phyloP scores from a whole-genome alignment of 176 grass and related monocot genomes.

The Dactylis glomerata region DNA sequence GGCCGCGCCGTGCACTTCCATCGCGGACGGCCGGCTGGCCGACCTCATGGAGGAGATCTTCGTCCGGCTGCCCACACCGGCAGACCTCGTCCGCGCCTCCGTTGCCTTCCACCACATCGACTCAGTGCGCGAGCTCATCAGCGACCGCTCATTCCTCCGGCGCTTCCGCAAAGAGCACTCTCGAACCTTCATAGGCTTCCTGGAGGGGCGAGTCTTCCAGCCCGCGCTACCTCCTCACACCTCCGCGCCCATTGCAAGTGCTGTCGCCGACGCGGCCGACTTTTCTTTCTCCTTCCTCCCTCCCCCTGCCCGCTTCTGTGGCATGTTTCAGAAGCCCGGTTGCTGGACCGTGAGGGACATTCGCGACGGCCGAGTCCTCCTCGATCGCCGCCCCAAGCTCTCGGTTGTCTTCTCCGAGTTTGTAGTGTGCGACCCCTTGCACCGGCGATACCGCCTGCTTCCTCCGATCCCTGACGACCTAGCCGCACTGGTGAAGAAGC shows the following conservation, averaged over 20 bases:
- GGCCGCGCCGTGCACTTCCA: not conserved
- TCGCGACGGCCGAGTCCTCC: not conserved
- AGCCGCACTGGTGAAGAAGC: not conserved
- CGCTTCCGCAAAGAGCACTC: not conserved
- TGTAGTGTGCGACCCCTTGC: not conserved
- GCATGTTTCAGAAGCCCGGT: not conserved
- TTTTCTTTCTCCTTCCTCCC: not conserved
- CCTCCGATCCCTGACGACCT: not conserved
- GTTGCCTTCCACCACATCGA: not conserved
- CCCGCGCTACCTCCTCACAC: not conserved
- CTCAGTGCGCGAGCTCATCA: not conserved
- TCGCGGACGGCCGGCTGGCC: not conserved
- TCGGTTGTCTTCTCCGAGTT: not conserved
- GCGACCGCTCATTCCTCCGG: not conserved
- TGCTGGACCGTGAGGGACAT: not conserved
- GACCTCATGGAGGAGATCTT: not conserved
- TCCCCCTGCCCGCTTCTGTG: not conserved
- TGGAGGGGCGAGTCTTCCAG: not conserved
- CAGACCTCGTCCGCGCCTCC: not conserved
- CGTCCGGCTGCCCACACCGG: not conserved
- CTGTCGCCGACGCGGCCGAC: not conserved
- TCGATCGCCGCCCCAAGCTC: not conserved
- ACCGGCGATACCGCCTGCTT: not conserved
- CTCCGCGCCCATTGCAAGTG: not conserved
- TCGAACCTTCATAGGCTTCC: not conserved